A percentile compares a stretch with the other conserved stretches of the same genome.
Conservation (phyloP, 2,329 filamentous ascomycete species). For the Annulohypoxylon truncatum region DNA sequence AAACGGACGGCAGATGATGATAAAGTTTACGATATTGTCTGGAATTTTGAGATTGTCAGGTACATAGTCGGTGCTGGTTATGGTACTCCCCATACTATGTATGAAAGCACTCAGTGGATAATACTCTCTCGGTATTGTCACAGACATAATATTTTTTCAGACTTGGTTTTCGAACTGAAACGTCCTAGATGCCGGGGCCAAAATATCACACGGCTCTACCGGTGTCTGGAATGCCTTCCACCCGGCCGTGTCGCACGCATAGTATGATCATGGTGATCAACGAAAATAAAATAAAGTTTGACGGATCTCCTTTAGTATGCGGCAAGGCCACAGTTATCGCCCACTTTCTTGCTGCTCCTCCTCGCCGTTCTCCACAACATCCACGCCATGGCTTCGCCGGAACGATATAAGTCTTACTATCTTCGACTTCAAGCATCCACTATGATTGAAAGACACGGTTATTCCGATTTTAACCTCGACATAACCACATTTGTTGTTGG, state of each 20-base stretch:
- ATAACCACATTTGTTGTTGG: neutral
- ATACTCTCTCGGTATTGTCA: neutral
- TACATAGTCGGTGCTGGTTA: neutral
- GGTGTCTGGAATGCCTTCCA: neutral
- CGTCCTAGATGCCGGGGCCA: neutral
- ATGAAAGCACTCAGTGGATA: neutral
- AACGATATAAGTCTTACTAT: neutral
- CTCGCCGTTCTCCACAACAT: neutral
- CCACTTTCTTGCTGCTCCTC: constrained; percentile 3
- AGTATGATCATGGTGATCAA: neutral
- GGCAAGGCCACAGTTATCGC: neutral
- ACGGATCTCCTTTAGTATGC: constrained; percentile 14
- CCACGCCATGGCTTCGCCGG: neutral
- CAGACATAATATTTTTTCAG: neutral
- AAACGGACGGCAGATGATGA: neutral
- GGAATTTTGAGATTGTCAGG: neutral
- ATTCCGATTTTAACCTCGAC: neutral
- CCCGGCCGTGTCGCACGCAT: neutral
- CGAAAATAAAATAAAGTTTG: constrained; percentile 15
- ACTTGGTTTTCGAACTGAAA: neutral
- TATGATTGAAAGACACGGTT: neutral
- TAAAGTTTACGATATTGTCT: neutral
- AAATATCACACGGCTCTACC: neutral
- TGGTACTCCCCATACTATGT: neutral
- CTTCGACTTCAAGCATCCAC: neutral